These are phyloP conservation scores for Pythium rhizo-oryzae DNA, from an alignment of 352 stramenopile species.

Conservation along the genomic window DNA sequence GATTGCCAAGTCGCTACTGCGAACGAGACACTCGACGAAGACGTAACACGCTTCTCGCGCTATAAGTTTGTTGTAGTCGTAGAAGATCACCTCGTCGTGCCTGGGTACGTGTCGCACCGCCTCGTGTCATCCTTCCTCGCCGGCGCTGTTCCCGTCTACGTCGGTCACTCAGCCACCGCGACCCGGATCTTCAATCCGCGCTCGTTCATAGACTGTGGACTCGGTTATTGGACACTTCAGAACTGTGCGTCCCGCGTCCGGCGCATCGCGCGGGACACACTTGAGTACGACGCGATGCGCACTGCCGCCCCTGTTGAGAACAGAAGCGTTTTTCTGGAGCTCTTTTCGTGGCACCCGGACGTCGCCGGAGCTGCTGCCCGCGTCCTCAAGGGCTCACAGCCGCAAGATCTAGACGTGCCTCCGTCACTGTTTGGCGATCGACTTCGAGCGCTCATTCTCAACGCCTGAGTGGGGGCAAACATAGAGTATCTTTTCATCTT, in stretches of 20 bases:
- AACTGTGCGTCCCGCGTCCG: constrained; percentile 39
- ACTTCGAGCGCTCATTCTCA: background rate
- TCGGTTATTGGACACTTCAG: constrained; percentile 28
- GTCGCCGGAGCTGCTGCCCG: constrained; percentile 14
- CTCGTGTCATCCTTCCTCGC: constrained; percentile 62
- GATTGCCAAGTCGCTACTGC: background rate
- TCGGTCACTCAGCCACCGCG: constrained; percentile 41
- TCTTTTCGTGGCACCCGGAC: constrained; percentile 50
- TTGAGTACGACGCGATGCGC: constrained; percentile 38
- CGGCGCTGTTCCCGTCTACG: constrained; percentile 57
- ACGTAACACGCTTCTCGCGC: background rate
- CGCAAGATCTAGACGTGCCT: too few relatives aligned
- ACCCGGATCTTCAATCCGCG: constrained; percentile 42
- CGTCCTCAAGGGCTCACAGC: too few relatives aligned
- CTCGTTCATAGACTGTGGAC: constrained; percentile 54
- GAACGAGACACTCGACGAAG: background rate
- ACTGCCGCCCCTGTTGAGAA: constrained; percentile 35
- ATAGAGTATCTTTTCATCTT: too few relatives aligned
- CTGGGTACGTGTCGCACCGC: constrained; percentile 60
- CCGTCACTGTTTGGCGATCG: background rate
- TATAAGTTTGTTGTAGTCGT: constrained; percentile 52
- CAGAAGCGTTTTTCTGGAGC: constrained; percentile 31
- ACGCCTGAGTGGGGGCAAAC: too few relatives aligned
- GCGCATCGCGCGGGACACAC: constrained; percentile 30
- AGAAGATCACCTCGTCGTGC: constrained; percentile 36